phyloP scores from a whole-genome alignment of 345 rosid species.

The Populus euphratica region DNA sequence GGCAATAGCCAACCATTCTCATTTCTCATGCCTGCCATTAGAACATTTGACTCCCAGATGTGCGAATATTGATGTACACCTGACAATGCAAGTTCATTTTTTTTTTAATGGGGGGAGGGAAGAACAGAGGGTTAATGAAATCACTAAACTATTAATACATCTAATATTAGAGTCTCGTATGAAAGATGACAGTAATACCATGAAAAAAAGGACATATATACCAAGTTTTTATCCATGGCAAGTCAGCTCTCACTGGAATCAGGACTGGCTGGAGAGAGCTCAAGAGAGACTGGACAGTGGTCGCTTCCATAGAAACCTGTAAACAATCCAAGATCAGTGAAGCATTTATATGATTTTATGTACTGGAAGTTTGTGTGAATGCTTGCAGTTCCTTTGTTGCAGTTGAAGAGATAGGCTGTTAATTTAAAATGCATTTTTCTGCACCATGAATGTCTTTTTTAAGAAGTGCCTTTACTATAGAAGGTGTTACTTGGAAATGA shows the following conservation, averaged over 20 bases:
- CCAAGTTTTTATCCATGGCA: background rate
- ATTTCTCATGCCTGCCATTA: background rate
- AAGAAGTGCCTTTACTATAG: background rate
- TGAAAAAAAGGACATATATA: background rate
- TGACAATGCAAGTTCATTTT: background rate
- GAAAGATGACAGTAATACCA: background rate
- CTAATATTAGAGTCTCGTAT: background rate
- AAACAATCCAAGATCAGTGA: constrained; percentile 6
- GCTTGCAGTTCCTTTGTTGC: background rate
- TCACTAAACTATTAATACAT: background rate
- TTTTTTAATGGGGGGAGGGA: too few relatives aligned
- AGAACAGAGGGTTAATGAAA: background rate
- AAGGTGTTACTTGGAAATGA: background rate
- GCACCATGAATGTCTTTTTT: background rate
- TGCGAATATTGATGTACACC: background rate
- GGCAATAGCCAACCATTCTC: background rate
- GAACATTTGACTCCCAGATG: background rate
- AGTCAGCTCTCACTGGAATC: constrained; percentile 26
- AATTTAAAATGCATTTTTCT: background rate
- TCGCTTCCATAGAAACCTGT: constrained; percentile 91
- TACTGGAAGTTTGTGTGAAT: background rate
- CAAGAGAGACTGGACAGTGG: constrained; percentile 83
- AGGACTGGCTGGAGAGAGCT: constrained; percentile 44
- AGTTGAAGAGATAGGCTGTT: background rate
- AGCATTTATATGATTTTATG: background rate